phyloP scores from a whole-genome alignment of 225 moss, liverwort and hornwort genomes.

The Neckera pumila region DNA sequence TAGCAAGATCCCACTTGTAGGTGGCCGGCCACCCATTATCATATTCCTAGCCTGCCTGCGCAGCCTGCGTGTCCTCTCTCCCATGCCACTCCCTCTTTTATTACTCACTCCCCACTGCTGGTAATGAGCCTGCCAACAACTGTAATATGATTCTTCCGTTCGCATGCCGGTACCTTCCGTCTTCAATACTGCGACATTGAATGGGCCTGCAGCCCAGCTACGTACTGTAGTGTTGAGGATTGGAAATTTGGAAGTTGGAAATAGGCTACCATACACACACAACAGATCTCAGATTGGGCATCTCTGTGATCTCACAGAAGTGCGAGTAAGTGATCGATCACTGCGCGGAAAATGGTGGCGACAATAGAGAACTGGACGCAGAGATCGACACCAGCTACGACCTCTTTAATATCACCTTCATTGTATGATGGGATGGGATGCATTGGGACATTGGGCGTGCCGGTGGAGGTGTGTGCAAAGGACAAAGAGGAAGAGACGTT shows the following conservation, averaged over 20 bases:
- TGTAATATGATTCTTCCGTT: background rate
- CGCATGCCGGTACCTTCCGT: background rate
- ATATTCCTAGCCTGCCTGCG: background rate
- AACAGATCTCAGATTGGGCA: background rate
- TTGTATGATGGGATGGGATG: background rate
- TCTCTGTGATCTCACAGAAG: background rate
- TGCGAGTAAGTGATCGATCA: background rate
- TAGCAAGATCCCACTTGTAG: background rate
- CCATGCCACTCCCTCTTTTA: background rate
- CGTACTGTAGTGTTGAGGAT: background rate
- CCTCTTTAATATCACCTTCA: background rate
- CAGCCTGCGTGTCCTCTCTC: background rate
- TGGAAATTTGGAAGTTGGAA: background rate
- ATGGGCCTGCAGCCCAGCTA: background rate
- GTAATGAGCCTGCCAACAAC: background rate
- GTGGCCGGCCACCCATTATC: background rate
- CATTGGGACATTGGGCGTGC: background rate
- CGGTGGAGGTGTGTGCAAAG: background rate
- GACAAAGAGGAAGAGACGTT: background rate
- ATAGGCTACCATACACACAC: background rate
- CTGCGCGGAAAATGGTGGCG: background rate
- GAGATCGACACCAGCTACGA: background rate
- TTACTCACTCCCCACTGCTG: background rate
- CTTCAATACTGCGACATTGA: background rate
- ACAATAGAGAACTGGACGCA: background rate